A percentile compares a stretch with the other conserved stretches of the same genome.
Evolutionary conservation across 2,329 filamentous ascomycete species (phyloP).

Genomic region (Aureobasidium namibiae): DNA sequence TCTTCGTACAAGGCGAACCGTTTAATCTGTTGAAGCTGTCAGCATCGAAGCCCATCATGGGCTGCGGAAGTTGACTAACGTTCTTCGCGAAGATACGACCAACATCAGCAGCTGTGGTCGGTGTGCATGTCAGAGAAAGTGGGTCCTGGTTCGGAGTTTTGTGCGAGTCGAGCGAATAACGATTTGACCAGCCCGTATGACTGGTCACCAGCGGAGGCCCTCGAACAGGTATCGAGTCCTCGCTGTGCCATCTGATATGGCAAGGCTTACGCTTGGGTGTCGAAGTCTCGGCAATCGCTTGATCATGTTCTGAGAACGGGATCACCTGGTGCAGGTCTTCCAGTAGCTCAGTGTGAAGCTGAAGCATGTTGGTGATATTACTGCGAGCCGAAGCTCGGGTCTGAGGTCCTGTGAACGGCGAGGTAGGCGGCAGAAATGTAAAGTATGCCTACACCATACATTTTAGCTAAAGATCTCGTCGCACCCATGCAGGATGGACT

Average conservation of each 20-base stretch:
- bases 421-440: conserved; percentile 28
- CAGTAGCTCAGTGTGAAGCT: conserved; percentile 75
- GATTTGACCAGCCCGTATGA: conserved; percentile 21
- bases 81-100: conserved; percentile 46
- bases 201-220: conserved; percentile 12
- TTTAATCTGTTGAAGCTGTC: conserved; percentile 51
- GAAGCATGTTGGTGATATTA: conserved; percentile 58
- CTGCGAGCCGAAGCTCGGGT: conserved; percentile 23
- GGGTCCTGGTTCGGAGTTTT: conserved; percentile 31
- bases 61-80: conserved; percentile 28
- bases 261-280: conserved; percentile 23
- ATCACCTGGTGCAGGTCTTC: conserved; percentile 62
- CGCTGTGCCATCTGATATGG: conserved; percentile 42
- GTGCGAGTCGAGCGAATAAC: conserved; percentile 40
- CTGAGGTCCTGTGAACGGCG: conserved; percentile 19
- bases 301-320: conserved; percentile 51
- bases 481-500: conserved; percentile 21
- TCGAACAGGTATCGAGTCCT: conserved; percentile 35
- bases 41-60: conserved; percentile 13
- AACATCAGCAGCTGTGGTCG: conserved; percentile 45
- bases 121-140: conserved; percentile 38
- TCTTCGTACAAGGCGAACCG: conserved; percentile 84
- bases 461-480: background rate
- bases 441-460: conserved; percentile 32
- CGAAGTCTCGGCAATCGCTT: conserved; percentile 19